Evolutionary conservation across 208 protist species (phyloP), one percentile per base, ranked within the genome.

Genomic region (Crithidia brevicula): DNA sequence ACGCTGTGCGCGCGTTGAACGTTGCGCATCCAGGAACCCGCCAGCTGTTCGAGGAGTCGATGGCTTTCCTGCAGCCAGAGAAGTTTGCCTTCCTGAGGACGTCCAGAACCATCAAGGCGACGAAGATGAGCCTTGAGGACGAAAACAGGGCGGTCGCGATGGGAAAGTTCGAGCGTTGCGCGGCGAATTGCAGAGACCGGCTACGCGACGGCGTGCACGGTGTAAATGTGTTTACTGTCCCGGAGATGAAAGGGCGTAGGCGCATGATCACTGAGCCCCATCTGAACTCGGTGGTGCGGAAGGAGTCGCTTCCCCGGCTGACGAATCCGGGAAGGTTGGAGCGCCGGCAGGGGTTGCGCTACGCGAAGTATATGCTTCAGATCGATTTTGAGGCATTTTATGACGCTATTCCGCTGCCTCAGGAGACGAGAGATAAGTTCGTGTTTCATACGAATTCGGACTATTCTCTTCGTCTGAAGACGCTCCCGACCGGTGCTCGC

Each of bases 301-400:
- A 52, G 23, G 47, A 52, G 23, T 7, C 7, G 23, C 23, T 52
- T 15, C 47, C 47, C 7, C 47, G 20, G 22, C 47, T 52, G 23
- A 23, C 5, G 23, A 23, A 23, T 30, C 47, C 47, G 23, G 47
- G 47, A 52, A 23, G 47, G 5, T 30, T 23, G 22, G 47, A 52
- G 23, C 47, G 47, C 13, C 47, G 23, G 20, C 47, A 52, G 23
- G 47, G 47, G 5, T 30, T 52, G 15, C 47, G 47, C 7, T 30
- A 30, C 47, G 47, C 47, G 23, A 52, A 52, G 47, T 30, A 52
- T 15, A 52, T 52, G 47, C 47, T 52, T 52, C 23, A 52, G 30
- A 52, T 52, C 5, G 47, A 52, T 30, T 52, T 52, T 30, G 47
- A 52, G 47, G 47, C 47, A 23, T 52, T 52, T 20, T 52, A 52